Conservation (phyloP, 805 yeast species). For the Candida oleophila region DNA sequence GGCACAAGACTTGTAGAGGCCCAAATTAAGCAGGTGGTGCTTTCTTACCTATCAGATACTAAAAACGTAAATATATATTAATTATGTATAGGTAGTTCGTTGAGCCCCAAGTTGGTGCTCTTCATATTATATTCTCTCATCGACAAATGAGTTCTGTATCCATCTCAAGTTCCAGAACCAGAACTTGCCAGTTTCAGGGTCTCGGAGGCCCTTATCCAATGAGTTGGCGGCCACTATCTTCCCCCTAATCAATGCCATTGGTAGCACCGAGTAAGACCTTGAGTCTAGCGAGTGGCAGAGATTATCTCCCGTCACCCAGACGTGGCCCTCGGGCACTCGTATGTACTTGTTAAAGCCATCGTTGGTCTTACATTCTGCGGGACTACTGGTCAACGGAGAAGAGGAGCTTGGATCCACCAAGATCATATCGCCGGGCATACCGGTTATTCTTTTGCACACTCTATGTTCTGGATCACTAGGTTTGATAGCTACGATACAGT, state of each 20-base stretch:
- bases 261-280: conserved; percentile 84
- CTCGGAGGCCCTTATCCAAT: conserved; percentile 47
- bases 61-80: too few relatives aligned
- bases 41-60: too few relatives aligned
- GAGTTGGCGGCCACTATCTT: conserved; percentile 71
- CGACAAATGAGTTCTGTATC: conserved; percentile 50
- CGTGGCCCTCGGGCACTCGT: conserved; percentile 88
- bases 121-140: conserved; percentile 15
- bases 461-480: conserved; percentile 85
- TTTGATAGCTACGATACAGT: conserved; percentile 80
- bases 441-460: conserved; percentile 91
- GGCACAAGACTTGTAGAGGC: too few relatives aligned
- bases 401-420: conserved; percentile 75
- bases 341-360: conserved; percentile 58
- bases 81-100: too few relatives aligned
- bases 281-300: conserved; percentile 85
- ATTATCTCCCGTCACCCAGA: conserved; percentile 97
- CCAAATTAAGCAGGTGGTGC: too few relatives aligned
- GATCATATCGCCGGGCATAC: conserved; percentile 92
- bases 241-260: conserved; percentile 85
- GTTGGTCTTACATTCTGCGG: conserved; percentile 22
- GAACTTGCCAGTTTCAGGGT: conserved; percentile 24
- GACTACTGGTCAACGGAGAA: conserved; percentile 37
- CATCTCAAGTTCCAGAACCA: conserved; percentile 54
- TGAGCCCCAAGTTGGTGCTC: too few relatives aligned